A percentile compares a stretch with the other conserved stretches of the same genome.
Evolutionary conservation across 140 eudicot genomes (phyloP).

Genomic region (Anethum foeniculum): DNA sequence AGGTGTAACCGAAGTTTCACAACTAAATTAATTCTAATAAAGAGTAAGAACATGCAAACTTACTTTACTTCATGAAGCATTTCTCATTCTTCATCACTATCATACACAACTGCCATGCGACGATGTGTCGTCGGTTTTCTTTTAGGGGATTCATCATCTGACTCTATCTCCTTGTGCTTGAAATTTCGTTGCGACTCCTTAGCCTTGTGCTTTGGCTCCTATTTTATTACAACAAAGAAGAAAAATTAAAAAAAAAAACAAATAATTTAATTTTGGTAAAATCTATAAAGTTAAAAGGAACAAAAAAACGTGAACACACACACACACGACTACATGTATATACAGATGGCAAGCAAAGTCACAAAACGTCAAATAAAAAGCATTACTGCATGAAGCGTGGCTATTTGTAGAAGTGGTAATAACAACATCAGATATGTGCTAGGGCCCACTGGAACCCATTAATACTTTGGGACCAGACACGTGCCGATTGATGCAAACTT

Average conservation of each 20-base stretch:
- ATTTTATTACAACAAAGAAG: background rate
- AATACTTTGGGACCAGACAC: background rate
- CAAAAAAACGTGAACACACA: background rate
- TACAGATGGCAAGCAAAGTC: background rate
- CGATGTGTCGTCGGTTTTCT: conserved; percentile 61
- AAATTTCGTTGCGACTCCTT: conserved; percentile 46
- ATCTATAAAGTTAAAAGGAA: background rate
- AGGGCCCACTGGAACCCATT: background rate
- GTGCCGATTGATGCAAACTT: background rate
- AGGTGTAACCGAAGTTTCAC: background rate
- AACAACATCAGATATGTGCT: background rate
- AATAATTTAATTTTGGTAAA: background rate
- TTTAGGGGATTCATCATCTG: conserved; percentile 86
- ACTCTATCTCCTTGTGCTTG: conserved; percentile 77
- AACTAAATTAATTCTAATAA: background rate
- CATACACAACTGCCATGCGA: conserved; percentile 74
- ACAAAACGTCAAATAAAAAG: background rate
- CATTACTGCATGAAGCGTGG: background rate
- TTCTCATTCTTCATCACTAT: conserved; percentile 74
- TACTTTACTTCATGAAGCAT: conserved; percentile 5
- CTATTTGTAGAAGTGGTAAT: background rate
- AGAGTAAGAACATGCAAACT: background rate
- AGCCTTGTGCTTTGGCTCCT: conserved; percentile 73
- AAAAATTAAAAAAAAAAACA: background rate
- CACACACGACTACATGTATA: background rate